Evolutionary conservation across 2,329 filamentous ascomycete species (phyloP), one percentile per base, ranked within the genome.

Genomic region (Cladosporium sp.): DNA sequence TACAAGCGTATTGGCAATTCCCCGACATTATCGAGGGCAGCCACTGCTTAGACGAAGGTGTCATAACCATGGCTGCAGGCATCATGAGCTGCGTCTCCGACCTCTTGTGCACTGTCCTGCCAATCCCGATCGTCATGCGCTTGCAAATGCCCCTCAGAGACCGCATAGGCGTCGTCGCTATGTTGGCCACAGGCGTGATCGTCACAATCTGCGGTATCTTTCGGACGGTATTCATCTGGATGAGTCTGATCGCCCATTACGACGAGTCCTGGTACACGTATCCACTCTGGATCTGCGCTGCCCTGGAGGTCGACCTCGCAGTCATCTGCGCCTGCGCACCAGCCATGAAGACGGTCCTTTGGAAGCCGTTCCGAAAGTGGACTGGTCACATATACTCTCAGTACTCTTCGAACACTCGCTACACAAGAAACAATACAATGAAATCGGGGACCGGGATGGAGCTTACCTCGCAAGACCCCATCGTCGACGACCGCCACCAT

Each of bases 291-390:
- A 74, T 76, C 14, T 67, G 67, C 40, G 72, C 73, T 4, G 68
- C 71, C 0, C 68, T 76, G 2, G 74, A 76, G 57, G 71, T 75
- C 8, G 72, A 76, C 54, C 55, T 76, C 6, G 73, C 70, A n/a
- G 68, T 76, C 11, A 67, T 71, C 14, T 71, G 69, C 55, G 68
- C 68, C 37, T 70, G 68, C 52, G 67, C 65, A 7, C 69, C 69
- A 32, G 63, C 68, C 2, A 62, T 68, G 45, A 68, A 69, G 43
- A 62, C 65, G 3, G 56, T 70, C 6, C 53, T 67, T 6, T 52
- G 49, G 49, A 42, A 16, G 13, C 43, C 49, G 6, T 28, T 52
- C 28, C 43, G 49, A 7, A 33, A 14, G 3, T 42, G 35, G 49
- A 42, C 43, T 22, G 33, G 28, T 22, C 14, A 31, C 14, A 11